Conservation (phyloP, 257 asterid species). For the Lycium ferocissimum region DNA sequence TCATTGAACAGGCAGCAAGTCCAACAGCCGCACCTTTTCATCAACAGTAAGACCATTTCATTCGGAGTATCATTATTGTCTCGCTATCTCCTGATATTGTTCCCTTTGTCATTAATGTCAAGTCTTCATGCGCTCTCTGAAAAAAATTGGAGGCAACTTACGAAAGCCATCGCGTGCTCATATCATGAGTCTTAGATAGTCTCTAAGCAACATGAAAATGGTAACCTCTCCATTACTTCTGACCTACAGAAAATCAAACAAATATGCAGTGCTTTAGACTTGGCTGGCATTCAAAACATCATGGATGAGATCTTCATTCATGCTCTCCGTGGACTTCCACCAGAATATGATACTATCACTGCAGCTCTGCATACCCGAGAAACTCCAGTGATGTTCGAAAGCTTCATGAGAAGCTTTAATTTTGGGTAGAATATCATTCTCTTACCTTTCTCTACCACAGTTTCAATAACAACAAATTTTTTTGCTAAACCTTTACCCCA, state of each 20-base stretch:
- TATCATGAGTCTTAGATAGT: background rate
- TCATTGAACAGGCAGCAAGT: background rate
- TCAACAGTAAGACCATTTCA: background rate
- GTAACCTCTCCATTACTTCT: background rate
- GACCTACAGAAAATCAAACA: too few species aligned
- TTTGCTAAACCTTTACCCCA: background rate
- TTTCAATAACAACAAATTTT: background rate
- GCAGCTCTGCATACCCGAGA: background rate
- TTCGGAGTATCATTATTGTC: too few species aligned
- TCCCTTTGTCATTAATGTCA: background rate
- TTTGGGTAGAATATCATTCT: background rate
- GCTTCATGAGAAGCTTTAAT: background rate
- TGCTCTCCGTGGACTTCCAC: background rate
- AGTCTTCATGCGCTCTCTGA: background rate
- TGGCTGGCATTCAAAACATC: too few species aligned
- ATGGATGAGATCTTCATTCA: background rate
- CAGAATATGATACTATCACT: background rate
- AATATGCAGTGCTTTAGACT: background rate
- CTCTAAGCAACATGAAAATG: background rate
- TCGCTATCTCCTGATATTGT: background rate
- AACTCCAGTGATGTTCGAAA: background rate
- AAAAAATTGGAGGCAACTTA: background rate
- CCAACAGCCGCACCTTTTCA: background rate
- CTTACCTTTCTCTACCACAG: background rate
- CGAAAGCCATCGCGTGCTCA: background rate